Evolutionary conservation across 768 basidiomycete genomes (phyloP), one percentile per base, ranked within the genome.

Genomic region (Boletus sensibilis): DNA sequence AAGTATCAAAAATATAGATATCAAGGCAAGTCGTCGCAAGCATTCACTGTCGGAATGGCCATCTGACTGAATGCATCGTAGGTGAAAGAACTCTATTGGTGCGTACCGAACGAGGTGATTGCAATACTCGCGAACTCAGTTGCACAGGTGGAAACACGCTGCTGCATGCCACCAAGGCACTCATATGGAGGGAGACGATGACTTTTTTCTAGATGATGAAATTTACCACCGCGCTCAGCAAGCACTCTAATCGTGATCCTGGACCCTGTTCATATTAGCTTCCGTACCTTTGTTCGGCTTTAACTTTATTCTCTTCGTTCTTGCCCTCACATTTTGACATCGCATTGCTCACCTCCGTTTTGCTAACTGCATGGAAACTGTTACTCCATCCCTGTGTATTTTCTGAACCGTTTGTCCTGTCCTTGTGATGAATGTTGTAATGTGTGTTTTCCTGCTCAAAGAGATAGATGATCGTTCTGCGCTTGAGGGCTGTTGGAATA

Each of bases 1-100:
- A 65, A 87, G 89, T 9, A 71, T 88, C 53, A 92, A 92, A 72
- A 80, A 84, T 60, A 78, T 88, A 50, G 84, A 88, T 46, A 80
- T 82, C 53, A 91, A 92, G 80, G 89, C 84, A 50, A 58, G 33
- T 48, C 12, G 10, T 38, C 1, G 5, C 8, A 27, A 7, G n/a
- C 16, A 1, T 52, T 50, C 39, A 18, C 7, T 13, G 3, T 37
- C 18, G 29, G 33, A 33, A 34, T 29, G 16, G 14, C 9, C 10
- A 38, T 35, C 37, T 35, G 29, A 51, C 48, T 45, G n/a, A 50
- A 31, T 23, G 14, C 8, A 10, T 45, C 12, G 4, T 34, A 88
- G 87, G 85, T 89, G 33, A 83, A 82, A 61, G 89, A 91, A 62
- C 77, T 92, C 7, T 84, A 84, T 64, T 92, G 90, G 89, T 90